phyloP scores from a whole-genome alignment of 2,329 filamentous ascomycete species.

The Pseudogymnoascus sp. region DNA sequence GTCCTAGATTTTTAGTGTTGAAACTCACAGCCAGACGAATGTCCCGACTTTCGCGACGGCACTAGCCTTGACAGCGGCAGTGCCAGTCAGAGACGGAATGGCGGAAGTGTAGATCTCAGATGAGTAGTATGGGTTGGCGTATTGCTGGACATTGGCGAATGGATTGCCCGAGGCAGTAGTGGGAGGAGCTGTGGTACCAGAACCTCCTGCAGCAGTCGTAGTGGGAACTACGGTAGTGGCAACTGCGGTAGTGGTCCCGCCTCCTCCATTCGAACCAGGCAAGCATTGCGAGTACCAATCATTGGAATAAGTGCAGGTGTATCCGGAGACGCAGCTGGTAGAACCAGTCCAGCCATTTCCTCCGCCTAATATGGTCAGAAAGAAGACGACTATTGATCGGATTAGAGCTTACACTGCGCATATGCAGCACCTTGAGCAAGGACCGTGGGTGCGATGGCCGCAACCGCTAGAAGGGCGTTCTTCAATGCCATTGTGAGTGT shows the following conservation, averaged over 20 bases:
- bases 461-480: slow-evolving; percentile 22
- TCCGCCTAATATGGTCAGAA: slow-evolving; percentile 19
- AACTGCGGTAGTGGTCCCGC: neutral
- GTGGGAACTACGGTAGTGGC: slow-evolving; percentile 9
- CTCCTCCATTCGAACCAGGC: slow-evolving; percentile 14
- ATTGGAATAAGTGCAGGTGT: slow-evolving; percentile 19
- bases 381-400: neutral
- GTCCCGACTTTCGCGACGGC: slow-evolving; percentile 43
- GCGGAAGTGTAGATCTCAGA: slow-evolving; percentile 46
- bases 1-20: neutral
- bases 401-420: slow-evolving; percentile 22
- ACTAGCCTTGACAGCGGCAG: slow-evolving; percentile 40
- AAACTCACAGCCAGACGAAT: slow-evolving; percentile 43
- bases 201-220: slow-evolving; percentile 14
- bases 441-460: slow-evolving; percentile 24
- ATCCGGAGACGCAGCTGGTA: slow-evolving; percentile 24
- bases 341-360: slow-evolving; percentile 20
- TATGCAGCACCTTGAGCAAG: slow-evolving; percentile 21
- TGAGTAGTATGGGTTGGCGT: slow-evolving; percentile 44
- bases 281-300: slow-evolving; percentile 25
- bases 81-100: slow-evolving; percentile 51
- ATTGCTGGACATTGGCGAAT: slow-evolving; percentile 40
- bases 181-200: slow-evolving; percentile 21
- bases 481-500: slow-evolving; percentile 21
- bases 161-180: slow-evolving; percentile 43